A percentile compares a stretch with the other conserved stretches of the same genome.
Evolutionary conservation across 495 filamentous ascomycete genomes (phyloP).

Genomic region (Podospora sp.): DNA sequence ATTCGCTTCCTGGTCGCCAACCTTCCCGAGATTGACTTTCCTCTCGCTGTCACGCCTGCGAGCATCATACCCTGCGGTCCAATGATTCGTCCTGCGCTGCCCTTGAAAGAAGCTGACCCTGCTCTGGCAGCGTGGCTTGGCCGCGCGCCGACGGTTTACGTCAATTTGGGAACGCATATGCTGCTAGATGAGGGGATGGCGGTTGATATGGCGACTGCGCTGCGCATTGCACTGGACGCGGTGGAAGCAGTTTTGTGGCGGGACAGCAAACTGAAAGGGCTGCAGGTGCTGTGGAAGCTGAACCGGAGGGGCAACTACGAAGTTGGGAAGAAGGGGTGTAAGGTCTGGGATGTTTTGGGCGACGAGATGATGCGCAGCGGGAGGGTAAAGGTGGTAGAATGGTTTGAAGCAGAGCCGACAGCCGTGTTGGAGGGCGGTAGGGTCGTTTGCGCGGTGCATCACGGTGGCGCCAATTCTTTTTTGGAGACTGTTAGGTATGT

Average conservation of each 20-base stretch:
- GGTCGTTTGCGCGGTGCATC: constrained; percentile 47
- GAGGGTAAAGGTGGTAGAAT: constrained; percentile 36
- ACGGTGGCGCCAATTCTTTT: constrained; percentile 50
- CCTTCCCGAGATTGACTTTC: constrained; percentile 35
- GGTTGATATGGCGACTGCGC: constrained; percentile 39
- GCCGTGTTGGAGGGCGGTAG: constrained; percentile 40
- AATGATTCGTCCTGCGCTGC: constrained; percentile 45
- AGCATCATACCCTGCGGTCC: constrained; percentile 56
- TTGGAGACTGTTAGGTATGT: constrained; percentile 44
- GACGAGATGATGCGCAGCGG: constrained; percentile 31
- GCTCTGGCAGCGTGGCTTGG: constrained; percentile 42
- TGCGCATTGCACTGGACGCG: constrained; percentile 36
- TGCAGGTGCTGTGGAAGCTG: constrained; percentile 53
- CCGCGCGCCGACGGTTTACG: constrained; percentile 39
- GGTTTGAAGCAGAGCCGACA: constrained; percentile 44
- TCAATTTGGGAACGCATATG: constrained; percentile 46
- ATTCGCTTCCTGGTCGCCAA: constrained; percentile 33
- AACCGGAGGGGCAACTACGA: constrained; percentile 22
- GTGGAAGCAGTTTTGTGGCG: constrained; percentile 13
- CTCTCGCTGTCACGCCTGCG: constrained; percentile 37
- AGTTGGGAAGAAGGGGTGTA: constrained; percentile 11
- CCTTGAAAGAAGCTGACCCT: constrained; percentile 36
- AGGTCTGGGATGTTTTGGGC: constrained; percentile 23
- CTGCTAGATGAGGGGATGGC: constrained; percentile 21
- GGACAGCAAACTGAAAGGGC: constrained; percentile 15